Base-by-base conservation (phyloP, 2,329 filamentous ascomycete genomes). In the Trichoderma pleuroti region DNA sequence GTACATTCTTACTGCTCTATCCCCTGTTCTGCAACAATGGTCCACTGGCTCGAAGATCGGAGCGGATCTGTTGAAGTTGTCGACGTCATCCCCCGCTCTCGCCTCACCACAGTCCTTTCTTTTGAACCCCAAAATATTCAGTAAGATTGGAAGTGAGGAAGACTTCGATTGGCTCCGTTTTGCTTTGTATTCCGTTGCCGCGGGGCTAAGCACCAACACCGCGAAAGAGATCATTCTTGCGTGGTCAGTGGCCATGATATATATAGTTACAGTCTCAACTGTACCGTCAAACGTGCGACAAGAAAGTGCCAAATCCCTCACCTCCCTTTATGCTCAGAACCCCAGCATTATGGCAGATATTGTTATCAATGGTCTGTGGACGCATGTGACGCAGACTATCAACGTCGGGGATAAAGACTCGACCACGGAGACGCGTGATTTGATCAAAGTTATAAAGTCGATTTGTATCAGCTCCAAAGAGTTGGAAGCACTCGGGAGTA, bases 221-320 rank as follows among this genome's bases (percentile, higher is more conserved):
- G 76, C 79, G 8, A 82, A 83, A 16, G 81, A 87, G 11, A 83
- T 87, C n/a, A 86, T 86, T 72, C 81, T 88, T 67, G 88, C 90
- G 18, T 99, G 95, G 96, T 90, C 92, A 16, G 92, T 97, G 76
- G 90, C 92, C 2, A 88, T 95, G 71, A 90, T 98, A n/a, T 97
- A 92, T 78, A 83, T 92, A 18, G 87, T 95, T 59, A 90, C 90
- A 59, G 89, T 91, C 1, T 82, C 88, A 16, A 83, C 80, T 14
- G 83, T 93, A 24, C 84, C 91, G 14, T 84, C 90, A 3, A 84
- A 84, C 46, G 83, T 92, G 61, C 90, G 92, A 70, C 89, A 90
- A 73, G 86, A 90, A 74, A 88, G 91, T 5, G 85, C 85, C 24
- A 82, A 85, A 59, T 81, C 86, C 0, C 81, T 99, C 36, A 89